Base-by-base conservation (phyloP, 2,329 filamentous ascomycete species). In the Emmonsia crescens region DNA sequence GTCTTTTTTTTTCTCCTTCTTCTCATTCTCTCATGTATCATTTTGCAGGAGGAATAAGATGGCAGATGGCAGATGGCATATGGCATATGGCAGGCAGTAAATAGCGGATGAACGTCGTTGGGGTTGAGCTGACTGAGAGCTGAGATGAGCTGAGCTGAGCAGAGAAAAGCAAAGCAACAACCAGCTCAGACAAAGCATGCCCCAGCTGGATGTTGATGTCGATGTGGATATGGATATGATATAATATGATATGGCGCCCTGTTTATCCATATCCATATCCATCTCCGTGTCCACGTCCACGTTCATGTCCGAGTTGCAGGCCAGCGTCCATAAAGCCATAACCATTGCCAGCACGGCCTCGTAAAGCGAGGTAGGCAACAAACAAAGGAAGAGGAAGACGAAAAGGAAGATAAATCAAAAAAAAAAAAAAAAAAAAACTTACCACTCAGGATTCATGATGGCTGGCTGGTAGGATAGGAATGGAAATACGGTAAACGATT, bases 381-480 rank as follows among this genome's bases (percentile, higher is more conserved):
- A 36, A 10, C 36, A 38, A 38, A 9, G 36, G 36, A 38, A 38
- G 33, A 38, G 36, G 36, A 38, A 12, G 40, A 27, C 9, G 24
- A 27, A 27, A 24, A n/a, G 46, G 12, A 2, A 6, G 16, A 33
- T 4, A 36, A 9, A 2, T 3, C 16, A 14, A 31, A 3, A 42
- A 46, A 31, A 21, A 52, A 31, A 19, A 21, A 10, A 59, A 44
- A 61, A 62, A 51, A 57, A 60, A 60, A 73, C 77, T 71, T 73
- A 79, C 77, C 71, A 79, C 77, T 79, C 77, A 66, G 77, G 77
- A 71, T 79, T 79, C 77, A 79, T 79, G 69, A 69, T 77, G 76
- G 67, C 65, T 56, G 57, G 57, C 58, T 38, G 56, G 51, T 49
- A 48, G 56, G 24, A 51, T 52, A 55, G 40, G 33, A 38, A 60